Base-by-base conservation (phyloP, 148 eudicot genomes). In the Camellia granthamiana region DNA sequence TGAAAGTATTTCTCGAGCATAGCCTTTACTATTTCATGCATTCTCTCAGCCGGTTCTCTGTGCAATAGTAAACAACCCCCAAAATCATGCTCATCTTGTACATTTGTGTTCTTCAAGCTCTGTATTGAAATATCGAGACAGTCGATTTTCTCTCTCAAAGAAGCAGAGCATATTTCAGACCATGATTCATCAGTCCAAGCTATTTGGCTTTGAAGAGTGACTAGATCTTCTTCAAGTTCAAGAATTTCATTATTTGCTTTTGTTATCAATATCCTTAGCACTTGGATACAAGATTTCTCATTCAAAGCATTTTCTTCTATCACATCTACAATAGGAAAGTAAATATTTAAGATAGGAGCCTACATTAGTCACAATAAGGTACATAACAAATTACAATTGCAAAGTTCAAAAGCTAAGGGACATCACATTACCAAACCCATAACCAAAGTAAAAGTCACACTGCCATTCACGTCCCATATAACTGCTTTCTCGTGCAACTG, bases 151-250 rank as follows among this genome's bases (percentile, higher is more conserved):
- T 69, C 84, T 75, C 80, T 81, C 84, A 90, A 84, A 72, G 86
- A 44, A 83, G 80, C 81, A 76, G 83, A 82, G 71, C 84, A 83
- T 23, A 72, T 73, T 79, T 88, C 86, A 68, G 84, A 90, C 80
- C 88, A 90, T 69, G 83, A 80, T 79, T 70, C 83, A 85, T 90
- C 85, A 62, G 83, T 78, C 89, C 89, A 91, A 54, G 84, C 87
- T 60, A 88, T 89, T 78, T 89, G 92, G 81, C 88, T 83, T 52
- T 84, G 85, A 18, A 90, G 90, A 82, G 86, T 85, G 58, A 86
- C 74, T 66, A 91, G 42, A 81, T 90, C 91, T 80, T 93, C 88
- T 87, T 90, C 95, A 81, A 89, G 91, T 78, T 90, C 86, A 61
- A 72, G 69, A 79, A 91, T 88, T 67, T 93, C 95, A 68, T 77